Evolutionary conservation across 441 rosid genomes (phyloP), one percentile per base, ranked within the genome.

Genomic region (Populus tomentosa): DNA sequence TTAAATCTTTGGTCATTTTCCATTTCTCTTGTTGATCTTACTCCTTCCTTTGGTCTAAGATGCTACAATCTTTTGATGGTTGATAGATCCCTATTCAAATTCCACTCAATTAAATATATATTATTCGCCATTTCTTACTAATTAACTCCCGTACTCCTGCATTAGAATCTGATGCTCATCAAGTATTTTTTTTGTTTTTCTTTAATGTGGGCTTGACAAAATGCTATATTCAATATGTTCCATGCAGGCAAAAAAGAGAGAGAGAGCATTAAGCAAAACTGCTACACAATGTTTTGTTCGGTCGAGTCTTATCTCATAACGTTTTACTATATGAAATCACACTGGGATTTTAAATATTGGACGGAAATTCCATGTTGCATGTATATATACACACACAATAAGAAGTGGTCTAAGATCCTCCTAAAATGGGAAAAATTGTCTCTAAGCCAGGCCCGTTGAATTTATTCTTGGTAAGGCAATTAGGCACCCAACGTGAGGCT

Each of bases 391-490:
- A 33, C 35, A 33, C 36, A 33, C 36, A 33, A 33, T 30, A 14
- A 68, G 7, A 10, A 50, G 23, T 16, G 14, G 70, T 73, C 36
- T 30, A 50, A 35, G 63, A 75, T 75, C 81, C 77, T 50, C 33
- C 23, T 18, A 1, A 75, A 46, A 8, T 10, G 18, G 10, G 53
- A 68, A 38, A 66, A 6, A 42, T 24, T 70, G 28, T 13, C 66
- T 20, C 16, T 5, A 5, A 68, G 71, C 38, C 32, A 56, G 67
- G 26, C 77, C 67, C 75, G 23, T 46, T 77, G 76, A 79, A 81
- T 53, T 79, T 79, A 70, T 73, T 68, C 56, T 33, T 73, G 76
- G 26, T 36, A 35, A 67, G 70, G 80, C 69, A 59, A 71, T 40
- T 56, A 35, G 67, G 23, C 40, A 24, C 10, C 14, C 32, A 73